phyloP scores from a whole-genome alignment of 148 eudicot genomes.

The Amaranthus hypochondriacus region DNA sequence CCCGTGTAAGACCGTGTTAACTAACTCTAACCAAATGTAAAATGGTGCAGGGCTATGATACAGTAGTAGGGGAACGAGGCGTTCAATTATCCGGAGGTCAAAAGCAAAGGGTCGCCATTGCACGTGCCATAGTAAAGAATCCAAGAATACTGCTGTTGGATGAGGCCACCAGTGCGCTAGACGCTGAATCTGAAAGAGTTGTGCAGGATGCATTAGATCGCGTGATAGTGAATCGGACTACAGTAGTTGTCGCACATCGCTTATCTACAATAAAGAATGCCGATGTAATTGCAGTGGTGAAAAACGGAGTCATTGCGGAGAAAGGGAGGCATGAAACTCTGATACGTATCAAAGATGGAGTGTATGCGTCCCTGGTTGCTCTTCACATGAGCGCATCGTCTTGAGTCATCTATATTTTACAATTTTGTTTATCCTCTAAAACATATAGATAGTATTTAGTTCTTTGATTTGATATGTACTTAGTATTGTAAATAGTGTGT shows the following conservation, averaged over 20 bases:
- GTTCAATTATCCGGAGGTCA: slow-evolving; percentile 72
- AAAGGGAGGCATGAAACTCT: slow-evolving; percentile 64
- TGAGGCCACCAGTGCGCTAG: slow-evolving; percentile 75
- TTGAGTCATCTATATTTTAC: background rate
- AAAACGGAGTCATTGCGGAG: slow-evolving; percentile 59
- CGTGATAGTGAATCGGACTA: slow-evolving; percentile 54
- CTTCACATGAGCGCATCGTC: slow-evolving; percentile 44
- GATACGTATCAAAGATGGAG: slow-evolving; percentile 45
- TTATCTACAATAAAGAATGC: slow-evolving; percentile 58
- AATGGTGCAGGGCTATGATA: slow-evolving; percentile 56
- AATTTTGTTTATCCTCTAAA: background rate
- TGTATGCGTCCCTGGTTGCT: slow-evolving; percentile 53
- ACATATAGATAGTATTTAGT: background rate
- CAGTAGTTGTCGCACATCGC: slow-evolving; percentile 62
- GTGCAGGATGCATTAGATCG: slow-evolving; percentile 66
- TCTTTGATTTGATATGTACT: background rate
- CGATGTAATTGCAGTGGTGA: slow-evolving; percentile 53
- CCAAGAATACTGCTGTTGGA: slow-evolving; percentile 57
- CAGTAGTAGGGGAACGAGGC: slow-evolving; percentile 67
- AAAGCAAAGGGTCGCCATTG: slow-evolving; percentile 68
- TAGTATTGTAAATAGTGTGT: background rate
- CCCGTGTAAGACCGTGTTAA: background rate
- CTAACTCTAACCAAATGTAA: background rate
- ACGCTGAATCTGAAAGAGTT: slow-evolving; percentile 60
- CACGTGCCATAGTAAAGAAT: slow-evolving; percentile 63